These are phyloP conservation scores for Dactylellina haptotyla DNA, from an alignment of 2,329 filamentous ascomycete species.

Conservation along the genomic window DNA sequence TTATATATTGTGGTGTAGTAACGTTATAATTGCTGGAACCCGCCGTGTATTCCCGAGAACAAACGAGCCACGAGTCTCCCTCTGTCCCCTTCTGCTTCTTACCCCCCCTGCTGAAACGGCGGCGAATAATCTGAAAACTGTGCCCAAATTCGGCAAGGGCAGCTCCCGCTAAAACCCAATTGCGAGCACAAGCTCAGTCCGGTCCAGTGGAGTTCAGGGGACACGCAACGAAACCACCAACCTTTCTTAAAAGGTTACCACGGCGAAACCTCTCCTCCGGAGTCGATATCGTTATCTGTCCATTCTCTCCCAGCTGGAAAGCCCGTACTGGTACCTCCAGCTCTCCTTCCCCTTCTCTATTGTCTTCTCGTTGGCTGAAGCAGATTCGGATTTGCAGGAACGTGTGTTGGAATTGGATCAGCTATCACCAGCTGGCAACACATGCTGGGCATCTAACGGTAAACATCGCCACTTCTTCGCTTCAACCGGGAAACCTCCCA, in stretches of 20 bases:
- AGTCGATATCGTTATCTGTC: background rate
- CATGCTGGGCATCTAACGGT: constrained; percentile 13
- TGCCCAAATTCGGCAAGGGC: constrained; percentile 31
- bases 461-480: constrained; percentile 29
- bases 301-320: background rate
- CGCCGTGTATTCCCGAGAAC: too few relatives aligned
- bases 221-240: constrained; percentile 36
- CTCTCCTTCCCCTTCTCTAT: background rate
- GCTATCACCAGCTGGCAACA: constrained; percentile 27
- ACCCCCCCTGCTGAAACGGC: constrained; percentile 6
- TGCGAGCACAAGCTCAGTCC: background rate
- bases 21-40: too few relatives aligned
- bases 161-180: background rate
- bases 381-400: background rate
- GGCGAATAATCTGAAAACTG: background rate
- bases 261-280: background rate
- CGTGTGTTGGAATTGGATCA: constrained; percentile 9
- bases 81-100: background rate
- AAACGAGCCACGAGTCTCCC: too few relatives aligned
- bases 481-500: background rate
- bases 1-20: too few relatives aligned
- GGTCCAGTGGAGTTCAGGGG: constrained; percentile 13
- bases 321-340: background rate
- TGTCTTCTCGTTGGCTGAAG: background rate
- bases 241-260: background rate